Base-by-base conservation (phyloP, 164 flowering plant genomes). In the Sextonia rubra region DNA sequence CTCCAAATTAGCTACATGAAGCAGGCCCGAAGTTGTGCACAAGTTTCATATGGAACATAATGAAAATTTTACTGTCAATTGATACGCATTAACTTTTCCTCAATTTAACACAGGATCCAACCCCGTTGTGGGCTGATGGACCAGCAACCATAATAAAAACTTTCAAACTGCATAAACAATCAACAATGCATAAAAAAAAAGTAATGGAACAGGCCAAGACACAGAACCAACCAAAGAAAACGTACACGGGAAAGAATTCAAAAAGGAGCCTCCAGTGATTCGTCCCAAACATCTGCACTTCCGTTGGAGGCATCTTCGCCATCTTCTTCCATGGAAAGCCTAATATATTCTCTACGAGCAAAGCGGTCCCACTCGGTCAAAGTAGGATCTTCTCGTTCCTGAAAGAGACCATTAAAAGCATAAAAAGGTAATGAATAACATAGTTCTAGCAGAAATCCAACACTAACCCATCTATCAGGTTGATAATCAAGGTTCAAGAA, bases 301-400 rank as follows among this genome's bases (percentile, higher is more conserved):
- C 98, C 98, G 81, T 93, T 91, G 32, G 99, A 93, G 56, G 90
- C 93, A 80, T 91, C 96, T 75, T 95, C 97, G 74, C 83, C 97
- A 85, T 95, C 99, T 78, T 93, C 99, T 85, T 95, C 99, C 98
- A 95, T 93, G 12, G 99, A 89, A 69, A 95, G 94, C 80, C 99
- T 86, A 71, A 93, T 90, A 77, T 93, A 95, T 78, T 95, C 99
- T 77, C 98, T 86, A 73, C 91, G 98, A 4, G 98, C 97, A 88
- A 90, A 95, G 49, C 98, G 94, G 77, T 95, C 99, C 99, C 99
- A 95, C 77, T 95, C 99, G n/a, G 99, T 95, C 86, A 91, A 85
- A 24, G 90, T 86, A 58, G 98, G 99, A 81, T 95, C 88, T 74
- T 95, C 98, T 27, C 98, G 88, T 75, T 95, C 99, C 98, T 95